A percentile compares a stretch with the other conserved stretches of the same genome.
Conservation (phyloP, 2,329 filamentous ascomycete species). For the Cryphonectria parasitica region DNA sequence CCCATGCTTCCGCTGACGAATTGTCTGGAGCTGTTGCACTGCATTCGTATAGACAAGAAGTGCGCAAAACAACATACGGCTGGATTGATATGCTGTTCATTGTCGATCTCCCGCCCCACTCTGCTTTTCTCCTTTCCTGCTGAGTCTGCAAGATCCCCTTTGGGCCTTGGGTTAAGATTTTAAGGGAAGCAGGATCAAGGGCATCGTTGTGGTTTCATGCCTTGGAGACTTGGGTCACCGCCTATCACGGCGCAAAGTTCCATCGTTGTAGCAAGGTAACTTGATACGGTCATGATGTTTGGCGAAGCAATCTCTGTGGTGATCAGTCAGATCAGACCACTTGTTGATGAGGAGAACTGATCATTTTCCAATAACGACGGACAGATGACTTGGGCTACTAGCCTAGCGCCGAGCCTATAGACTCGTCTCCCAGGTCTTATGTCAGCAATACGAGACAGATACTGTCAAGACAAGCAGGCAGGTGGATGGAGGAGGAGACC, state of each 20-base stretch:
- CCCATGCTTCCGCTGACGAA: not conserved
- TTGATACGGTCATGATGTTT: not conserved
- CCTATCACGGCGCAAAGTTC: not conserved
- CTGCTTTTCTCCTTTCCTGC: not conserved
- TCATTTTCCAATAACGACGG: not conserved
- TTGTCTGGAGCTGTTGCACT: not conserved
- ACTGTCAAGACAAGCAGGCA: not conserved
- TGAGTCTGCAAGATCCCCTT: not conserved
- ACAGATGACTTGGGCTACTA: not conserved
- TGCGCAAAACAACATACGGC: not conserved
- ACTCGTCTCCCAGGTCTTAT: not conserved
- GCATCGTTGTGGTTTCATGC: not conserved
- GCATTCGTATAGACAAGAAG: not conserved
- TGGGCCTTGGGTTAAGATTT: not conserved
- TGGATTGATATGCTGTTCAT: not conserved
- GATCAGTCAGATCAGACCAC: not conserved
- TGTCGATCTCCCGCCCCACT: not conserved
- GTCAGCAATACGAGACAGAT: conserved; percentile 2
- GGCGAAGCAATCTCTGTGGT: not conserved
- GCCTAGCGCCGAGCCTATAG: not conserved
- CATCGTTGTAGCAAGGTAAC: not conserved
- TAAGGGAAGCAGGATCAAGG: not conserved
- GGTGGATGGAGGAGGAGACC: not conserved
- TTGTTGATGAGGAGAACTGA: not conserved
- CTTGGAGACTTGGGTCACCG: not conserved